Conservation (phyloP, 495 filamentous ascomycete genomes). For the Cercophora newfieldiana region DNA sequence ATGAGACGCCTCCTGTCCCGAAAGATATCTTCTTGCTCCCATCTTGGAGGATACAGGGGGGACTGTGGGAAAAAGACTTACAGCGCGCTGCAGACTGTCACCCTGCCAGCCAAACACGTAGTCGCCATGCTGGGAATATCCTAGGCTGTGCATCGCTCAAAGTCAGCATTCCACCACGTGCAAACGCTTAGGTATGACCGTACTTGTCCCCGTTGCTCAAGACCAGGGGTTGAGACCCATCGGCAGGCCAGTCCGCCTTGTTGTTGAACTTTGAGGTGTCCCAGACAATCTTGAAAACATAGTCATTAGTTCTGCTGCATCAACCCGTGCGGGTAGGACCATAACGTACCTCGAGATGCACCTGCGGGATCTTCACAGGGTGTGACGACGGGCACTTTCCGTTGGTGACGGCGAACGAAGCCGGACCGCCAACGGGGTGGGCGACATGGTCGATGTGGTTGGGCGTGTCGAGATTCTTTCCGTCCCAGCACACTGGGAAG, state of each 20-base stretch:
- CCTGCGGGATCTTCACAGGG: conserved; percentile 51
- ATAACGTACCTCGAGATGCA: conserved; percentile 48
- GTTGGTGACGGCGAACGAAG: conserved; percentile 44
- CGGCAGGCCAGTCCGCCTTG: conserved; percentile 45
- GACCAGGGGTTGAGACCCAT: conserved; percentile 52
- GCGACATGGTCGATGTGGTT: conserved; percentile 52
- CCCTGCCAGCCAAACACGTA: conserved; percentile 56
- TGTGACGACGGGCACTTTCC: conserved; percentile 49
- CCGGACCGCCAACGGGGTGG: conserved; percentile 45
- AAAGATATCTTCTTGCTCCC: not conserved
- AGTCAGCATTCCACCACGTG: not conserved
- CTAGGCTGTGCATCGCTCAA: conserved; percentile 14
- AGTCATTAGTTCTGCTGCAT: not conserved
- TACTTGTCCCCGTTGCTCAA: conserved; percentile 45
- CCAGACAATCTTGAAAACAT: conserved; percentile 43
- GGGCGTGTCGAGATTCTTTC: conserved; percentile 51
- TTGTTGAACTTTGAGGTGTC: conserved; percentile 50
- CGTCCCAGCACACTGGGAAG: conserved; percentile 58
- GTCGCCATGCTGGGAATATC: conserved; percentile 45
- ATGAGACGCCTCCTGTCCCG: no score
- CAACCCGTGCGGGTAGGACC: no score
- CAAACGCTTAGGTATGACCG: not conserved
- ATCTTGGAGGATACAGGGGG: no score
- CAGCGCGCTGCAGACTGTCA: conserved; percentile 46
- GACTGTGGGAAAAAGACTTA: not conserved